Conservation (phyloP, 495 filamentous ascomycete species). For the Aspergillus ostianus region DNA sequence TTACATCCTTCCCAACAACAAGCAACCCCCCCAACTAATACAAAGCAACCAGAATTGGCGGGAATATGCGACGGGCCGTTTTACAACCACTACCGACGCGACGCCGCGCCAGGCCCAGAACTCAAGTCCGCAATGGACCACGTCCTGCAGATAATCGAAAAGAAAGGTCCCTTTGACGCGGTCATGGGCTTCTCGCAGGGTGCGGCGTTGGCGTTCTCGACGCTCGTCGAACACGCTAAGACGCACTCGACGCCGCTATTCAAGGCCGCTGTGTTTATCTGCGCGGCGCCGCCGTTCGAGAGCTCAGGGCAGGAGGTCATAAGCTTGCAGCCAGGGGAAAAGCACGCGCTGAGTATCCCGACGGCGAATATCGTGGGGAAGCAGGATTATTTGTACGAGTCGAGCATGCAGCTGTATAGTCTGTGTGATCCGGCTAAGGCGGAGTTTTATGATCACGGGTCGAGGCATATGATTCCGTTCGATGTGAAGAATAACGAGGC, state of each 20-base stretch:
- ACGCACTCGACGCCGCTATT: conserved; percentile 32
- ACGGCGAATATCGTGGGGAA: conserved; percentile 43
- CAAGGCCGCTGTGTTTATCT: conserved; percentile 44
- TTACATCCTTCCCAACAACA: background rate
- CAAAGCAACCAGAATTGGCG: conserved; percentile 29
- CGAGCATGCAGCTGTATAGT: conserved; percentile 30
- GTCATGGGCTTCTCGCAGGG: conserved; percentile 50
- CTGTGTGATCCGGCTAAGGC: conserved; percentile 38
- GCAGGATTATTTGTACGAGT: conserved; percentile 28
- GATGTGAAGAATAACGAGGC: conserved; percentile 35
- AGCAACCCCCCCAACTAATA: background rate
- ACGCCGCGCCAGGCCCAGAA: conserved; percentile 24
- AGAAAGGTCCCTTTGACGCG: conserved; percentile 45
- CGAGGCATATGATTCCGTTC: conserved; percentile 42
- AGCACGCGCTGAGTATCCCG: conserved; percentile 31
- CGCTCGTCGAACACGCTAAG: conserved; percentile 38
- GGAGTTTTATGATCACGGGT: conserved; percentile 38
- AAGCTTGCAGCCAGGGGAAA: conserved; percentile 14
- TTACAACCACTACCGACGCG: conserved; percentile 37
- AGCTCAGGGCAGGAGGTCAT: conserved; percentile 22
- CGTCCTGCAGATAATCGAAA: conserved; percentile 28
- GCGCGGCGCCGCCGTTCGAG: conserved; percentile 32
- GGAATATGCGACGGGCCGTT: conserved; percentile 38
- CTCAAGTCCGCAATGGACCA: conserved; percentile 35
- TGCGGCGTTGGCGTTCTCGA: conserved; percentile 34